phyloP scores from a whole-genome alignment of 495 filamentous ascomycete genomes.

The Neurospora sp. region DNA sequence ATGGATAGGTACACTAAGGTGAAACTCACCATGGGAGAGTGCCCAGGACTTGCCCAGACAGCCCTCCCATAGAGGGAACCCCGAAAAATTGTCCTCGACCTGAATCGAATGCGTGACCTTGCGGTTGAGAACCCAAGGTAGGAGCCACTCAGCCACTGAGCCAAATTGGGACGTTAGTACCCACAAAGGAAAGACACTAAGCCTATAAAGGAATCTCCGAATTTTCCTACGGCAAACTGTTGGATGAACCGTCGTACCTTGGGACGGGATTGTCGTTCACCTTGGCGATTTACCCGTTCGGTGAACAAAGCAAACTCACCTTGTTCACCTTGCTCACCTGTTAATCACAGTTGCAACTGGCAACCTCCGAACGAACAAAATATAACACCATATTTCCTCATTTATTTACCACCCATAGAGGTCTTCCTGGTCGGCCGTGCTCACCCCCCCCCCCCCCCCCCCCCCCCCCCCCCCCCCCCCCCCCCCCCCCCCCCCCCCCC shows the following conservation, averaged over 20 bases:
- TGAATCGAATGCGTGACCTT: not conserved
- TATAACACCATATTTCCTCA: not conserved
- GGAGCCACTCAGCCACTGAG: not conserved
- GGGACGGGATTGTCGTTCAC: not conserved
- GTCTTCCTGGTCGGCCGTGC: not conserved
- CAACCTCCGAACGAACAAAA: not conserved
- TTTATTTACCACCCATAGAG: conserved; percentile 1
- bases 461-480: too few species aligned
- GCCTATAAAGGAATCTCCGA: not conserved
- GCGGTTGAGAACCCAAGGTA: not conserved
- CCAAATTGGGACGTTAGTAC: not conserved
- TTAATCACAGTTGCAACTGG: not conserved
- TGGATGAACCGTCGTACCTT: not conserved
- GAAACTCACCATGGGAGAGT: too few species aligned
- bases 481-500: too few species aligned
- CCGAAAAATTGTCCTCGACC: not conserved
- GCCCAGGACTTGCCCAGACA: not conserved
- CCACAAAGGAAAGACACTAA: not conserved
- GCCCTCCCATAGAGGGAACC: not conserved
- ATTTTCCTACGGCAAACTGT: not conserved
- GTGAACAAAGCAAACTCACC: too few species aligned
- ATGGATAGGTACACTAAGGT: too few species aligned
- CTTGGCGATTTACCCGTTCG: not conserved
- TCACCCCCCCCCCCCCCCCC: too few species aligned
- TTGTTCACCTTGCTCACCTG: too few species aligned